Evolutionary conservation across 2,329 filamentous ascomycete genomes (phyloP), one percentile per base, ranked within the genome.

Genomic region (Geoglossum cookeanum): DNA sequence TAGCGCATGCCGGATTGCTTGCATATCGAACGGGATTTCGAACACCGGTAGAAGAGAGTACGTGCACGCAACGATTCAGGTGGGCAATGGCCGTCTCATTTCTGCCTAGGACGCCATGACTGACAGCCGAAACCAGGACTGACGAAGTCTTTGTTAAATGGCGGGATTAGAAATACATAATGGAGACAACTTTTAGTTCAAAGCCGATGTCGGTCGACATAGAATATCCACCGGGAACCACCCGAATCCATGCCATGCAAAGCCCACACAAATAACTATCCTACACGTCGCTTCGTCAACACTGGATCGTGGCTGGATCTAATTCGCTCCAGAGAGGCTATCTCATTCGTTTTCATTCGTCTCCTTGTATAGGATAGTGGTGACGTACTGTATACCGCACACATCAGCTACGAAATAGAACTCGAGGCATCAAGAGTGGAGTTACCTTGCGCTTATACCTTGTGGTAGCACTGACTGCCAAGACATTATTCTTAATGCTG

Each of bases 391-490:
- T 29, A 55, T 58, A 60, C 39, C 42, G 52, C 35, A 29, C 27
- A 30, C 30, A 60, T 67, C 55, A 68, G 62, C 58, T 58, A 22
- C 48, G 51, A 47, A 51, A 4, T 7, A n/a, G 39, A 59, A 17
- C 51, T 45, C 48, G n/a, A 35, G 53, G 32, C 11, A 56, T 54
- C 39, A 4, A 48, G 22, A 11, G 27, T 39, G 15, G 58, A 39
- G 75, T 58, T 66, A 87, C 87, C 81, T 98, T 98, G 71, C 87
- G 84, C 73, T 89, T 94, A 70, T 97, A 98, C 69, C 92, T 79
- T n/a, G 92, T 98, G 4, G 92, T 98, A 13, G 88, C 91, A 65
- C 90, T 96, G 4, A 94, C 94, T 37, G 92, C 92, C 62, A 98
- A 76, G 30, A 97, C 87, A 61, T 91, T 90, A 63, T 95, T 89